These are phyloP conservation scores for Ophiostoma tasmaniense DNA, from an alignment of 2,329 filamentous ascomycete species.

Conservation along the genomic window DNA sequence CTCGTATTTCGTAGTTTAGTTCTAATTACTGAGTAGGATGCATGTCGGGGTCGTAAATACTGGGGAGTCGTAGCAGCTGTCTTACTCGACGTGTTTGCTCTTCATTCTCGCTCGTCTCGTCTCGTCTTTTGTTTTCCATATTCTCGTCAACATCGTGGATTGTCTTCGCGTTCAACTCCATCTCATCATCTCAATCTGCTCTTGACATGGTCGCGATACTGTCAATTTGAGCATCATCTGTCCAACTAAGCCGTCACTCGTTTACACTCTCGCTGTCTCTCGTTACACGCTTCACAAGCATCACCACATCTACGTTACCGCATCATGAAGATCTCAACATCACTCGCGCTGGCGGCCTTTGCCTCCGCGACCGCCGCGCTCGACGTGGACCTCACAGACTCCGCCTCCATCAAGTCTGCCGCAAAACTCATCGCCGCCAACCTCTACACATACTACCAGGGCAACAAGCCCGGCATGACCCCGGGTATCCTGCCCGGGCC, in stretches of 20 bases:
- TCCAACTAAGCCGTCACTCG: neutral
- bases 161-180: neutral
- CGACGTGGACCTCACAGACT: slow-evolving; percentile 17
- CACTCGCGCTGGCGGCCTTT: neutral
- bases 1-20: neutral
- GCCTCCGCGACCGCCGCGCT: slow-evolving; percentile 6
- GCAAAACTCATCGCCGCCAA: slow-evolving; percentile 41
- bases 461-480: slow-evolving; percentile 34
- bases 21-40: neutral
- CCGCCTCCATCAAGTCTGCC: slow-evolving; percentile 37
- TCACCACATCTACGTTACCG: neutral
- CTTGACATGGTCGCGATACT: neutral
- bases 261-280: neutral
- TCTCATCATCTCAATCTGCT: neutral
- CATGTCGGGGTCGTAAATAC: neutral
- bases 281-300: neutral
- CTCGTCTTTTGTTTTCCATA: no score
- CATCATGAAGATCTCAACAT: slow-evolving; percentile 13
- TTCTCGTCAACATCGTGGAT: neutral
- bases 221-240: neutral
- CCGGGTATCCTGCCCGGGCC: slow-evolving; percentile 51
- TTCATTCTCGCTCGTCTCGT: neutral
- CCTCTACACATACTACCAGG: slow-evolving; percentile 42
- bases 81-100: neutral
- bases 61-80: neutral